A percentile compares a stretch with the other conserved stretches of the same genome.
These are phyloP conservation scores for Pseudogymnoascus sp. DNA, from an alignment of 2,329 filamentous ascomycete species.

Conservation along the genomic window DNA sequence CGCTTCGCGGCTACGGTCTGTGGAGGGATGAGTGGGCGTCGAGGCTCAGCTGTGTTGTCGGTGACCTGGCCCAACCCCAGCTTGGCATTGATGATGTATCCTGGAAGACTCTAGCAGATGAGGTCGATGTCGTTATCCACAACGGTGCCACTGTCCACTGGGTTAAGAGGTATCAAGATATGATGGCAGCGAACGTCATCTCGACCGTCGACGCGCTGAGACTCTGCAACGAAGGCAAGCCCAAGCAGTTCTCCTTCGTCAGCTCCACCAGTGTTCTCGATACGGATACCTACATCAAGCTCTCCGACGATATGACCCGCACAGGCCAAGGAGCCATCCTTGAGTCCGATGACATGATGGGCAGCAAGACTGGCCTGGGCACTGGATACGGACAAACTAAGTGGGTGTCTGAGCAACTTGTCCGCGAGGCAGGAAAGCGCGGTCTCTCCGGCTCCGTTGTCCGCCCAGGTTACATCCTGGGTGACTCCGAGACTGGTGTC, in stretches of 20 bases:
- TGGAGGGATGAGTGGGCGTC: slow-evolving; percentile 66
- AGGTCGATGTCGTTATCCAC: slow-evolving; percentile 70
- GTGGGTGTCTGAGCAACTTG: slow-evolving; percentile 66
- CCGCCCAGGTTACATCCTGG: slow-evolving; percentile 79
- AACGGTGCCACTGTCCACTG: slow-evolving; percentile 80
- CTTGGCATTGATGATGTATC: slow-evolving; percentile 63
- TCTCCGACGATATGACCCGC: slow-evolving; percentile 57
- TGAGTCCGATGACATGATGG: slow-evolving; percentile 72
- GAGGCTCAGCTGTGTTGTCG: slow-evolving; percentile 62
- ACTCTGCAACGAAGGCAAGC: slow-evolving; percentile 69
- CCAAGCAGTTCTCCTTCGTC: slow-evolving; percentile 77
- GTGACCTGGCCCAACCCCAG: slow-evolving; percentile 65
- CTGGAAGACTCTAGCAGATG: slow-evolving; percentile 60
- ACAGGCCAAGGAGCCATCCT: slow-evolving; percentile 59
- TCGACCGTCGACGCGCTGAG: slow-evolving; percentile 69
- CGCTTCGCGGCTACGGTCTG: slow-evolving; percentile 69
- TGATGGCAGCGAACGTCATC: slow-evolving; percentile 72
- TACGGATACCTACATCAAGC: slow-evolving; percentile 69
- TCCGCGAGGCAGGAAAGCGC: slow-evolving; percentile 69
- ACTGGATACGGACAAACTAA: slow-evolving; percentile 91
- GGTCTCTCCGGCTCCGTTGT: slow-evolving; percentile 72
- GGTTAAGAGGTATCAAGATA: slow-evolving; percentile 69
- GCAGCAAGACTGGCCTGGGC: slow-evolving; percentile 67
- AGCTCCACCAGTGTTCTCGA: slow-evolving; percentile 79
- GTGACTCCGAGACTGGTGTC: slow-evolving; percentile 62